Evolutionary conservation across 345 rosid genomes (phyloP).

Genomic region (Eucalyptus sp.): DNA sequence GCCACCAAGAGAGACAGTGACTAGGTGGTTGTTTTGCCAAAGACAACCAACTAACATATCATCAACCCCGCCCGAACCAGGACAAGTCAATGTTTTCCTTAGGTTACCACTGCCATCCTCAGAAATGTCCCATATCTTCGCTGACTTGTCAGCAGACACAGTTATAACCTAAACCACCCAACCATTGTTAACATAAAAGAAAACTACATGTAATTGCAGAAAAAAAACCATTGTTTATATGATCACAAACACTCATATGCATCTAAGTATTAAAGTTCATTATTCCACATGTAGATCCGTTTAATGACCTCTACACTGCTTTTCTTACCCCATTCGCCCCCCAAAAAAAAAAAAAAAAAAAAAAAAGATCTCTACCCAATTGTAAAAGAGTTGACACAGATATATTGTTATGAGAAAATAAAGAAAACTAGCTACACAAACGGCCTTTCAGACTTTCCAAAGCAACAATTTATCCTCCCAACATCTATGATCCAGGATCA

Average conservation of each 20-base stretch:
- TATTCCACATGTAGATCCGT: background rate
- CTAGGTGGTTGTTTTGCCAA: conserved; percentile 84
- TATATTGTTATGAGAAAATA: background rate
- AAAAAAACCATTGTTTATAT: background rate
- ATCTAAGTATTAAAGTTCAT: background rate
- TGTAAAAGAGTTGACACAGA: background rate
- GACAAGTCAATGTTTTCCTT: conserved; percentile 51
- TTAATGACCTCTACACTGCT: background rate
- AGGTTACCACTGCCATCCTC: conserved; percentile 60
- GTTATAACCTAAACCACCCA: conserved; percentile 50
- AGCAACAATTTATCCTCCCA: background rate
- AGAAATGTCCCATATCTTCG: conserved; percentile 85
- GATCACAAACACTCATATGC: background rate
- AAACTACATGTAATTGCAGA: background rate
- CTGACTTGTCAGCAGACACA: conserved; percentile 95
- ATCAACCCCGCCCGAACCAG: conserved; percentile 74
- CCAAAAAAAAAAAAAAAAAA: accelerated
- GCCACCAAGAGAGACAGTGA: conserved; percentile 90
- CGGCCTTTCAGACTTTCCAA: background rate
- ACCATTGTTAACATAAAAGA: background rate
- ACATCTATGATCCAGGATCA: background rate
- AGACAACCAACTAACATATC: conserved; percentile 97
- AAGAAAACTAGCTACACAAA: background rate
- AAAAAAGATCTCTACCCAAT: background rate
- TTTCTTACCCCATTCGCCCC: background rate